Base-by-base conservation (phyloP, 305 asterid genomes). In the Coffea humblotiana region DNA sequence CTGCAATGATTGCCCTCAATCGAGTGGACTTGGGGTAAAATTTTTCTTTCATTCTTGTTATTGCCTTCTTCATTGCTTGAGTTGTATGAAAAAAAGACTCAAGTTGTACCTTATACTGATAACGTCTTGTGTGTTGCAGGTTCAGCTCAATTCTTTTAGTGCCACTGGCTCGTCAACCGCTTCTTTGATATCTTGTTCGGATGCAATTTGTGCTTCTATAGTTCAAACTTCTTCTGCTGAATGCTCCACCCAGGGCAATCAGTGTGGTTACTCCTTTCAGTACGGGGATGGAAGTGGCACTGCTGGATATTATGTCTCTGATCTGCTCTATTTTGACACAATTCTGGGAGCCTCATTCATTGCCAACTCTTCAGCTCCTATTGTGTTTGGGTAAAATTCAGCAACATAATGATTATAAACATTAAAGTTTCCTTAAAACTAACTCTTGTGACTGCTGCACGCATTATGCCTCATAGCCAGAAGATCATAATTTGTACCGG, bases 221-320 rank as follows among this genome's bases (percentile, higher is more conserved):
- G 84, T 89, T 81, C 91, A 83, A 85, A 83, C 85, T 48, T 83
- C 94, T 70, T 87, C 94, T 68, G 95, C 97, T 27, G 90, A 89
- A 81, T 95, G 99, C 85, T 86, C 91, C 27, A 78, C 87, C 63
- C 91, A 88, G 82, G 86, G 83, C 83, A 89, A 89, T 84, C 93
- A 80, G 78, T 95, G 99, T 84, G 90, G 90, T 73, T 95, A 92
- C 86, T 76, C 93, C 6, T 92, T 94, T 83, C 92, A 90, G 64
- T 95, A 95, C 78, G 98, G 95, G 48, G 99, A 95, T 90, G 99
- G 98, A 78, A 95, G 99, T 83, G 96, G 97, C 81, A 94, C 98
- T n/a, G 71, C 95, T 83, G 99, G 99, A 67, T 85, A 77, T 83
- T 95, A 95, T 82, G 88, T 92, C 67, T 85, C 94, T 52, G 99